Base-by-base conservation (phyloP, 2,329 filamentous ascomycete genomes). In the Ophiostoma perfectum region DNA sequence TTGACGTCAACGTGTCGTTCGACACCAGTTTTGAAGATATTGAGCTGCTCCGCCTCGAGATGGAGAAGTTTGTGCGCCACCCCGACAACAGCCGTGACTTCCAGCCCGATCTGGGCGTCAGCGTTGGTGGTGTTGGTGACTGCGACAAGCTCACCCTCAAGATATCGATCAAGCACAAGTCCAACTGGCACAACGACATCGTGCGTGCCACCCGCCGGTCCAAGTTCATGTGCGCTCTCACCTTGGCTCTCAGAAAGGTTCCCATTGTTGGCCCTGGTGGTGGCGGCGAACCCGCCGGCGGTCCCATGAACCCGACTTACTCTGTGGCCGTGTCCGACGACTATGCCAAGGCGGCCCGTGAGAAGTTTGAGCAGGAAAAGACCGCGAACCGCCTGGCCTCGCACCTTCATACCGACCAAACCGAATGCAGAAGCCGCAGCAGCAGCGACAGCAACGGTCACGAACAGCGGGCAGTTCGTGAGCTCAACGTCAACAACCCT, bases 211-310 rank as follows among this genome's bases (percentile, higher is more conserved):
- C 90, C 6, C 88, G 93, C 66, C 88, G 94, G 70, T 96, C 91
- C 77, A 98, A 97, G 79, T 98, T 99, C 80, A 96, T 98, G 88
- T 97, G 93, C 76, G 95, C 95, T 0, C 82, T 99, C 69, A 89
- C 95, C 4, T 79, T 93, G 8, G 93, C 94, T 3, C 81, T 97
- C 69, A 91, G 92, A 79, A 93, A 90, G 80, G 84, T 99, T 18
- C 94, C 93, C 9, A 94, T 99, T 75, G 85, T 92, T 73, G 88
- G 82, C 27, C 94, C 94, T 68, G 93, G 90, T 55, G 93, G 90
- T 70, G 91, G 88, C 68, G 81, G 80, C 68, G 85, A 88, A 68
- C 72, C 82, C 49, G 79, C 88, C 2, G 88, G 88, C 69, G 86
- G 85, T 55, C 84, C 90, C 5, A 86, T 83, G 44, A 95, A 96